A percentile compares a stretch with the other conserved stretches of the same genome.
Evolutionary conservation across 179 eudicot genomes (phyloP).

Genomic region (Sideroxylon spinosum): DNA sequence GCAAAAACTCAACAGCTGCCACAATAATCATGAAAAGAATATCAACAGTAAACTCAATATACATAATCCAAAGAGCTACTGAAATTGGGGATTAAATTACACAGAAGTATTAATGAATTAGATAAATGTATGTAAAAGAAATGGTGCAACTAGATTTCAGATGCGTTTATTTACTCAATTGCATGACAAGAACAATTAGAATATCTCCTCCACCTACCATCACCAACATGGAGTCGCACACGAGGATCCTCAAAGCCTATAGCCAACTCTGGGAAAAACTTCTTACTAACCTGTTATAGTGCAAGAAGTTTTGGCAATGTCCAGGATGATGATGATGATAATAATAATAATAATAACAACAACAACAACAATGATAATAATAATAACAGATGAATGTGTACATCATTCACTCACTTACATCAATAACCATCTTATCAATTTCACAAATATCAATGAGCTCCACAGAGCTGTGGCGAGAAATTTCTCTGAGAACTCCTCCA

Average conservation of each 20-base stretch:
- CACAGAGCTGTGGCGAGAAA: constrained; percentile 87
- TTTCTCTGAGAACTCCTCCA: constrained; percentile 98
- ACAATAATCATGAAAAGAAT: constrained; percentile 15
- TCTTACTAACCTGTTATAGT: constrained; percentile 63
- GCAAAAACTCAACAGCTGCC: constrained; percentile 80
- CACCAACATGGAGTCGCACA: constrained; percentile 82
- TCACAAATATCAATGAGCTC: constrained; percentile 91
- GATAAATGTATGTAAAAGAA: neutral
- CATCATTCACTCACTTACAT: constrained; percentile 51
- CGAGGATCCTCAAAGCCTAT: constrained; percentile 95
- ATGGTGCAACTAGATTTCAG: neutral
- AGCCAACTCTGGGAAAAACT: constrained; percentile 76
- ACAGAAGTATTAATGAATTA: neutral
- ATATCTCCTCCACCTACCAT: constrained; percentile 47
- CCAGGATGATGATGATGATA: neutral
- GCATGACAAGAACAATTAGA: neutral
- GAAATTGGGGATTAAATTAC: neutral
- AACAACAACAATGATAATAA: neutral
- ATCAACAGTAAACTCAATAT: neutral
- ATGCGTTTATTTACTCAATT: neutral
- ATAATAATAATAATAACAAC: too few relatives aligned
- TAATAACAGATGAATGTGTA: neutral
- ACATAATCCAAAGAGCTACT: neutral
- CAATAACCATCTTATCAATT: constrained; percentile 93
- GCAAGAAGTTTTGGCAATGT: neutral